Evolutionary conservation across 371 early-diverging fungal species (phyloP), one percentile per base, ranked within the genome.

Genomic region (Parasitella parasitica): DNA sequence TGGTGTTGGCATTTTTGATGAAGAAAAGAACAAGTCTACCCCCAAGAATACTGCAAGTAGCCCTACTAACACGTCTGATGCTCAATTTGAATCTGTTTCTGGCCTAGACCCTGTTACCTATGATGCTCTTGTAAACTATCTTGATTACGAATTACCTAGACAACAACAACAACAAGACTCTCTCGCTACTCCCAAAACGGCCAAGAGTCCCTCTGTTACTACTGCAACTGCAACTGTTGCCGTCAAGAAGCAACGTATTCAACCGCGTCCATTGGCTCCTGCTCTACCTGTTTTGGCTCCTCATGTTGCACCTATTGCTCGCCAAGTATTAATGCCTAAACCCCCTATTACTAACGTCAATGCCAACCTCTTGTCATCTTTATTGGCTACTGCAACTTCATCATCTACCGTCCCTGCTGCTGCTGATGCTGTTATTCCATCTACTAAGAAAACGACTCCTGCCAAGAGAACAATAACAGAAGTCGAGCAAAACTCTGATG

Each of bases 1-100:
- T 43, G 86, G 84, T 18, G 70, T 74, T n/a, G 81, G 82, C 16
- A 78, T 81, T 55, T 76, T 68, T 58, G 83, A 83, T 32, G 71
- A 82, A 15, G 81, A 86, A 39, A 59, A 67, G 63, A 48, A 7
- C 18, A 50, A 30, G 30, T 52, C 50, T 27, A 41, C 32, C 54
- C 56, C 35, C 26, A 53, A 13, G 16, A 37, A 12, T 18, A 16
- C 6, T 20, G n/a, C 30, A 26, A 41, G 20, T 7, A 48, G 37
- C n/a, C 27, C 48, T 36, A 4, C 26, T 2, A 18, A n/a, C 9
- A 28, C 54, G 8, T 24, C 63, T 9, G 32, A 54, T 20, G 28
- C 62, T 34, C 66, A 70, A 27, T 59, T 67, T 1, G 63, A 63
- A n/a, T 27, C 50, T 37, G 52, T 50, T n/a, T 36, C 54, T 39